Evolutionary conservation across 306 rosid species (phyloP).

Genomic region (Acacia confusa): DNA sequence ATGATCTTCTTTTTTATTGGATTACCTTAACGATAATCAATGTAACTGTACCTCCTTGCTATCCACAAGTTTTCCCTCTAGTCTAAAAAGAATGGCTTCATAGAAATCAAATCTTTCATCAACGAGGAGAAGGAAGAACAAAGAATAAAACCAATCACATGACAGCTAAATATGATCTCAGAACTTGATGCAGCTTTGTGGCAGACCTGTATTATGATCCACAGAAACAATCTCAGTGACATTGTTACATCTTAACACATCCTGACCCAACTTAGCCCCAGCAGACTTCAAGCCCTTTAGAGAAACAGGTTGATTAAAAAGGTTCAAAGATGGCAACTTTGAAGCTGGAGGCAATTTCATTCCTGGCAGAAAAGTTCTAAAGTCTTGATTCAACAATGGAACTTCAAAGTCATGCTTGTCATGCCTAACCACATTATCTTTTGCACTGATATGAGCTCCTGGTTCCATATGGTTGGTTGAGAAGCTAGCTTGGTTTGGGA

Average conservation of each 20-base stretch:
- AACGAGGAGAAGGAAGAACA: constrained; percentile 1
- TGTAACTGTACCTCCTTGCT: constrained; percentile 30
- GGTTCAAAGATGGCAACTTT: constrained; percentile 77
- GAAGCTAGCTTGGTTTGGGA: constrained; percentile 88
- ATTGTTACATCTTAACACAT: constrained; percentile 75
- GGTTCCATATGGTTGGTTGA: constrained; percentile 99
- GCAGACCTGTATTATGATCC: constrained; percentile 78
- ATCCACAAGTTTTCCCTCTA: constrained; percentile 4
- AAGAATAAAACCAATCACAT: constrained; percentile 33
- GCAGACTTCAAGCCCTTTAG: constrained; percentile 87
- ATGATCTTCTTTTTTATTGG: not conserved
- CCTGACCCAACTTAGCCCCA: constrained; percentile 91
- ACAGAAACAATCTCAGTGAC: constrained; percentile 71
- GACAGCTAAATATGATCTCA: constrained; percentile 33
- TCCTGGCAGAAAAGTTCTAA: constrained; percentile 55
- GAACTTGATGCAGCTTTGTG: constrained; percentile 68
- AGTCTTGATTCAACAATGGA: constrained; percentile 76
- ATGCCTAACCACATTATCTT: constrained; percentile 74
- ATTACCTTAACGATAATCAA: constrained; percentile 7
- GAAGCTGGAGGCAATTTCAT: constrained; percentile 84
- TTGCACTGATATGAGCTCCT: constrained; percentile 96
- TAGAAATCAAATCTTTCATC: constrained; percentile 25
- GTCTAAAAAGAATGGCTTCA: constrained; percentile 10
- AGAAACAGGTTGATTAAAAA: constrained; percentile 80
- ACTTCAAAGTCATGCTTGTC: constrained; percentile 85